These are phyloP conservation scores for Heliocybe sulcata DNA, from an alignment of 1,284 basidiomycete genomes.

Conservation along the genomic window DNA sequence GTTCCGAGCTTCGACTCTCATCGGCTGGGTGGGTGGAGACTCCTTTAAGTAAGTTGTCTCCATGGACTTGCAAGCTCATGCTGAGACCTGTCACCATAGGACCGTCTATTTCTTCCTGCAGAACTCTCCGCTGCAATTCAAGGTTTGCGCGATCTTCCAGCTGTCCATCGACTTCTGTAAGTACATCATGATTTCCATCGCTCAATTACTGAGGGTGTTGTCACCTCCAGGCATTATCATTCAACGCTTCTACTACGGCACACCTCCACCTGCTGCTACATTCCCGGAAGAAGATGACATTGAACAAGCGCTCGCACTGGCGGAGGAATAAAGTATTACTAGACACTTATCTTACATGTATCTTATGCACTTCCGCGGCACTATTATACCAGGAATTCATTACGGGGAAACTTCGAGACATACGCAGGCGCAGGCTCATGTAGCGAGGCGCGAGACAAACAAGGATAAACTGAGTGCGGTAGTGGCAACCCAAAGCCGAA, in stretches of 20 bases:
- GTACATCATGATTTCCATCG: conserved; percentile 15
- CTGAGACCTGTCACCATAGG: conserved; percentile 28
- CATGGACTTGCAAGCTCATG: conserved; percentile 4
- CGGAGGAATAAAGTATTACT: conserved; percentile 34
- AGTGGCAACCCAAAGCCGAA: background rate
- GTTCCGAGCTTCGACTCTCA: conserved; percentile 73
- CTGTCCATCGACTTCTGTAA: conserved; percentile 68
- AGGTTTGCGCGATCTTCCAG: conserved; percentile 76
- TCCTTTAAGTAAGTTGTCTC: conserved; percentile 59
- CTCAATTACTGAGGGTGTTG: background rate
- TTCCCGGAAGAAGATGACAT: conserved; percentile 58
- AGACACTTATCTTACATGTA: background rate
- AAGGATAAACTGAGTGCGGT: conserved; percentile 1
- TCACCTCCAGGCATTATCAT: conserved; percentile 51
- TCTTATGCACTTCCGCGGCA: background rate
- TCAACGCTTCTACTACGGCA: conserved; percentile 69
- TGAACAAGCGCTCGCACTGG: conserved; percentile 61
- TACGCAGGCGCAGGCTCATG: background rate
- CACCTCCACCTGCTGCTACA: conserved; percentile 42
- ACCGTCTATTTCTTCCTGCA: conserved; percentile 75
- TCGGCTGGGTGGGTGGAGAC: conserved; percentile 81
- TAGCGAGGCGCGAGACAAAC: conserved; percentile 2
- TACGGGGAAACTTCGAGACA: conserved; percentile 8
- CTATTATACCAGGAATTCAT: conserved; percentile 11
- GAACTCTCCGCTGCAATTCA: conserved; percentile 68